Conservation (phyloP, 371 early-diverging fungal genomes). For the Syncephalastrum contaminatum region DNA sequence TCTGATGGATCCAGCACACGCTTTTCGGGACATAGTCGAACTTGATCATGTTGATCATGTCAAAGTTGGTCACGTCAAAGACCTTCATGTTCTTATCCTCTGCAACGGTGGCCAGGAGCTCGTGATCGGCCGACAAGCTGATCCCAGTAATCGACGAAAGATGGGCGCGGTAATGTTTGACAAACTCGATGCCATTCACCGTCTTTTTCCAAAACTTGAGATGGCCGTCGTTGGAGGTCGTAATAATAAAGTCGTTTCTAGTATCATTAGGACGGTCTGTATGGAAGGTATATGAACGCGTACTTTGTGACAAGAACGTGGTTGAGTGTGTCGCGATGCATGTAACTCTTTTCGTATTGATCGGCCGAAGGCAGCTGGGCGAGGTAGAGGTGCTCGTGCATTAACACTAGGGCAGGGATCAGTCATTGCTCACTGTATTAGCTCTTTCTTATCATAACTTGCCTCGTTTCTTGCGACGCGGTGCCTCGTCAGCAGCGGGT, state of each 20-base stretch:
- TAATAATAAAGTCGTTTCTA: constrained; percentile 89
- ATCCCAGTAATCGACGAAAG: constrained; percentile 61
- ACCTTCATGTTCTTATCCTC: constrained; percentile 87
- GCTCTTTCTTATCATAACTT: background rate
- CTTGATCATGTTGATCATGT: constrained; percentile 95
- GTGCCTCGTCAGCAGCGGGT: constrained; percentile 27
- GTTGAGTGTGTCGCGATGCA: constrained; percentile 92
- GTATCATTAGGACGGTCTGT: background rate
- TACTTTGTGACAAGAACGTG: constrained; percentile 75
- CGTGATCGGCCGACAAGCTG: constrained; percentile 74
- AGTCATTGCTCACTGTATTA: background rate
- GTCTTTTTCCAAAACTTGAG: constrained; percentile 98
- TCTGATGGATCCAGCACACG: constrained; percentile 86
- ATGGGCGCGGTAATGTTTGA: constrained; percentile 94
- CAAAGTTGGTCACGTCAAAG: constrained; percentile 94
- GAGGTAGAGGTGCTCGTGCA: constrained; percentile 78
- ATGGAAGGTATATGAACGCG: constrained; percentile 4
- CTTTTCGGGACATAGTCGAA: constrained; percentile 73
- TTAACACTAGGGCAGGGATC: constrained; percentile 40
- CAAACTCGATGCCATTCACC: constrained; percentile 92
- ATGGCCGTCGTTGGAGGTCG: constrained; percentile 93
- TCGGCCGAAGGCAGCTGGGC: constrained; percentile 78
- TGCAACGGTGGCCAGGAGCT: constrained; percentile 79
- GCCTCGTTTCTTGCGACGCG: constrained; percentile 44
- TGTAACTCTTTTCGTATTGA: constrained; percentile 91